Conservation (phyloP, 2,329 filamentous ascomycete species). For the Periconia sp. region DNA sequence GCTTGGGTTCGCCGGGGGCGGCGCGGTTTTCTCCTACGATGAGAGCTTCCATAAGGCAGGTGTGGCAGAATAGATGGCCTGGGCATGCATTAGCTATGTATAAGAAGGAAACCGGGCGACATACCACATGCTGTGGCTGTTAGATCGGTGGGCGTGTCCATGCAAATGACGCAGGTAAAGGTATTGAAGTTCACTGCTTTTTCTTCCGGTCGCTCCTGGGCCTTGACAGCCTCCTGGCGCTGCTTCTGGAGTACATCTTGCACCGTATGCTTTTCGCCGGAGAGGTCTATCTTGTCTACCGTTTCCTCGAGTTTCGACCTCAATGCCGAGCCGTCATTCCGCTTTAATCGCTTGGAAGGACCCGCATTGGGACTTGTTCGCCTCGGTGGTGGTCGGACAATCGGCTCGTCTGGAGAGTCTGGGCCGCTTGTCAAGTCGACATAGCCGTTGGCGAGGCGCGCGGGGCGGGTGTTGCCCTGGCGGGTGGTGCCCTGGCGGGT, state of each 20-base stretch:
- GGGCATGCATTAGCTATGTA: conserved; percentile 10
- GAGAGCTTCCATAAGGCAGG: conserved; percentile 66
- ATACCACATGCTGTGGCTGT: conserved; percentile 66
- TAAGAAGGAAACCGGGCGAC: conserved; percentile 22
- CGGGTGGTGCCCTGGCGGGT: conserved; percentile 10
- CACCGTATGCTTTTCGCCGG: conserved; percentile 49
- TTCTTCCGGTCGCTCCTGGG: conserved; percentile 49
- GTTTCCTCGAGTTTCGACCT: conserved; percentile 18
- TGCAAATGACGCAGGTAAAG: conserved; percentile 67
- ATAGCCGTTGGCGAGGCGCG: conserved; percentile 41
- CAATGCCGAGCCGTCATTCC: conserved; percentile 17
- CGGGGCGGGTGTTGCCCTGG: conserved; percentile 16
- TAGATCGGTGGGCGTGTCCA: conserved; percentile 65
- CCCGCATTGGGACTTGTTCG: conserved; percentile 30
- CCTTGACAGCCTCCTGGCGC: conserved; percentile 57
- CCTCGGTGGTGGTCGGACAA: conserved; percentile 25
- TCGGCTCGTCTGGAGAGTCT: conserved; percentile 24
- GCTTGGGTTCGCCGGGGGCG: conserved; percentile 50
- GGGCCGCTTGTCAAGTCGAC: conserved; percentile 41
- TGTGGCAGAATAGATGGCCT: conserved; percentile 70
- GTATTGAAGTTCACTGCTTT: conserved; percentile 51
- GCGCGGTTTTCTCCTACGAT: conserved; percentile 60
- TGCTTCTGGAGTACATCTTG: conserved; percentile 59
- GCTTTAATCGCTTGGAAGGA: conserved; percentile 41
- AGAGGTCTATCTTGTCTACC: conserved; percentile 59